Conservation (phyloP, 768 basidiomycete species). For the Lactarius evosmus region DNA sequence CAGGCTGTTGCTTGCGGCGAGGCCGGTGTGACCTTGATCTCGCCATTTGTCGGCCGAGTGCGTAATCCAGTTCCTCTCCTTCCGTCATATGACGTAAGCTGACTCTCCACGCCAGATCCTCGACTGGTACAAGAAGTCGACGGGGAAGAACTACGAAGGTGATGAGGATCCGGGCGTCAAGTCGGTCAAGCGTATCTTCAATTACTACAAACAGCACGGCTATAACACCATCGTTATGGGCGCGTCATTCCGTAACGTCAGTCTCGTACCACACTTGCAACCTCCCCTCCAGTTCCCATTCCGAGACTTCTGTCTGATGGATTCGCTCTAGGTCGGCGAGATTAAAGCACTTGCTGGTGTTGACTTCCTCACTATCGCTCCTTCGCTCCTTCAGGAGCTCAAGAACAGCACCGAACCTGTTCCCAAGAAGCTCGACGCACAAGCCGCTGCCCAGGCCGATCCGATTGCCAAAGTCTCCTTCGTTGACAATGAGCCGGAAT, state of each 20-base stretch:
- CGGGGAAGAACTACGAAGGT: conserved; percentile 84
- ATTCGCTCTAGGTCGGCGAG: conserved; percentile 63
- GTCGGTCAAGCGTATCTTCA: conserved; percentile 96
- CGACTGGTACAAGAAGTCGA: conserved; percentile 95
- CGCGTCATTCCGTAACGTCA: conserved; percentile 96
- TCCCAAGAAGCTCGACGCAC: conserved; percentile 78
- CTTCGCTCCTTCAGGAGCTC: conserved; percentile 87
- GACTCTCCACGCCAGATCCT: conserved; percentile 62
- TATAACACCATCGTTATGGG: conserved; percentile 99
- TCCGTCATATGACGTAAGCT: conserved; percentile 22
- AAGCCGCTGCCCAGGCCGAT: conserved; percentile 54
- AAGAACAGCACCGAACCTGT: conserved; percentile 74
- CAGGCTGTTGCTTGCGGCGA: conserved; percentile 99
- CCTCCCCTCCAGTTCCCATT: background rate
- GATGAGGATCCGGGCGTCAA: conserved; percentile 94
- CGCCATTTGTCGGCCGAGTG: conserved; percentile 97
- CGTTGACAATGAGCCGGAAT: conserved; percentile 92
- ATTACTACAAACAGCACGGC: conserved; percentile 98
- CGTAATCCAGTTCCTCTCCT: conserved; percentile 33
- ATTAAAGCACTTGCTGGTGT: conserved; percentile 94
- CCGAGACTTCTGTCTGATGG: background rate
- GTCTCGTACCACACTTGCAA: conserved; percentile 31
- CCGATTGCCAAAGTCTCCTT: conserved; percentile 76
- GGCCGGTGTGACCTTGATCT: conserved; percentile 97
- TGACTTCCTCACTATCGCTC: conserved; percentile 96